Base-by-base conservation (phyloP, 2,329 filamentous ascomycete species). In the Cladosporium sp. region DNA sequence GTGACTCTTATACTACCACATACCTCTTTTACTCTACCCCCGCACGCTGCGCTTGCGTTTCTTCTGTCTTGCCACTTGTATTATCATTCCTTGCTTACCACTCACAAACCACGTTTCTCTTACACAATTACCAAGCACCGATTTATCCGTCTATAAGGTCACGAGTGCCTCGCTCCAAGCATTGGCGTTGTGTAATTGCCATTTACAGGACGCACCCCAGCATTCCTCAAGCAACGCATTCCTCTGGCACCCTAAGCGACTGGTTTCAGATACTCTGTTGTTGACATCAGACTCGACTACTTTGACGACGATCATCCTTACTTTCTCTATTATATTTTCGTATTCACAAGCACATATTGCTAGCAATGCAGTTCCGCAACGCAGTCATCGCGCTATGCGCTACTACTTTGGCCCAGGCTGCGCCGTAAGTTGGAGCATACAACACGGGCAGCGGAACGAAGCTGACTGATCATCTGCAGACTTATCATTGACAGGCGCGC, bases 181-280 rank as follows among this genome's bases (percentile, higher is more conserved):
- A 62, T 62, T 62, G 48, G 48, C 51, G 51, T 21, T 28, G 39
- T 21, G 26, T 30, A 53, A 28, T 14, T 11, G 23, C 23, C 51
- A 54, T 30, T 54, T 54, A 18, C 51, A 54, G 28, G 51, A 54
- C 30, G 21, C 32, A 34, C 48, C 48, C 59, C 46, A 62, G 59
- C 59, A 62, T 62, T 62, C 59, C 59, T 53, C 36, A 25, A 32
- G 30, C 54, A 21, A 36, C 30, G 21, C 59, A 62, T 62, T 62
- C 59, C 59, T 53, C n/a, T 48, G 21, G 46, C 48, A 51, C 23
- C 59, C 57, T 36, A 10, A 36, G 59, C 59, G 59, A 62, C 59
- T 62, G 48, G 23, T 25, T 28, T 30, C 25, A 48, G 57, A 59
- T 16, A 32, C 6, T 53, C 28, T 32, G 39, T 59, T 59, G 57